Evolutionary conservation across 768 basidiomycete species (phyloP).

Genomic region (Boletus edulis): DNA sequence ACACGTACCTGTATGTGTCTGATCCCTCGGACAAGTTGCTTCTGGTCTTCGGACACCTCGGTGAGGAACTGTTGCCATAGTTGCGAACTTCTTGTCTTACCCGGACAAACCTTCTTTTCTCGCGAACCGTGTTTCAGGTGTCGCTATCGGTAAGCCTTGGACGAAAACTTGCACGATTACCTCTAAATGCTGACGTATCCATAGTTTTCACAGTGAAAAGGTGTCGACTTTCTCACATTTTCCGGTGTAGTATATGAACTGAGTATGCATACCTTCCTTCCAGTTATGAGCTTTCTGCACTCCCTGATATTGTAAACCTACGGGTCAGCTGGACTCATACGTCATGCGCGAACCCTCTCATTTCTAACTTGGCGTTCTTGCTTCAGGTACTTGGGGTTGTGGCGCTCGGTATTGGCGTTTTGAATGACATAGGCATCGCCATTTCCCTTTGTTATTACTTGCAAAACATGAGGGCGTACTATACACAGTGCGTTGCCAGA

Average conservation of each 20-base stretch:
- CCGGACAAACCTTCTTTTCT: not conserved
- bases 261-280: not conserved
- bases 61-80: conserved; percentile 27
- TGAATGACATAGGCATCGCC: conserved; percentile 53
- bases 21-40: conserved; percentile 35
- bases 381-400: conserved; percentile 44
- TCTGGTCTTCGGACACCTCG: conserved; percentile 49
- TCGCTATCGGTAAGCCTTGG: conserved; percentile 38
- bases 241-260: not conserved
- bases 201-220: conserved; percentile 45
- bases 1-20: not conserved
- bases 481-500: conserved; percentile 35
- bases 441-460: conserved; percentile 53
- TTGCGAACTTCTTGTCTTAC: not conserved
- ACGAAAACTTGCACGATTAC: not conserved
- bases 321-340: conserved; percentile 35
- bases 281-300: conserved; percentile 41
- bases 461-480: conserved; percentile 50
- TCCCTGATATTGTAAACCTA: conserved; percentile 44
- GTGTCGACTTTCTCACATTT: conserved; percentile 28
- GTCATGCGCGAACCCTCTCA: not conserved
- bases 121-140: conserved; percentile 18
- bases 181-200: not conserved
- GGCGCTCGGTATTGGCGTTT: conserved; percentile 47
- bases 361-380: not conserved